These are phyloP conservation scores for Parsonsia alboflavescens DNA, from an alignment of 257 asterid species.

Conservation along the genomic window DNA sequence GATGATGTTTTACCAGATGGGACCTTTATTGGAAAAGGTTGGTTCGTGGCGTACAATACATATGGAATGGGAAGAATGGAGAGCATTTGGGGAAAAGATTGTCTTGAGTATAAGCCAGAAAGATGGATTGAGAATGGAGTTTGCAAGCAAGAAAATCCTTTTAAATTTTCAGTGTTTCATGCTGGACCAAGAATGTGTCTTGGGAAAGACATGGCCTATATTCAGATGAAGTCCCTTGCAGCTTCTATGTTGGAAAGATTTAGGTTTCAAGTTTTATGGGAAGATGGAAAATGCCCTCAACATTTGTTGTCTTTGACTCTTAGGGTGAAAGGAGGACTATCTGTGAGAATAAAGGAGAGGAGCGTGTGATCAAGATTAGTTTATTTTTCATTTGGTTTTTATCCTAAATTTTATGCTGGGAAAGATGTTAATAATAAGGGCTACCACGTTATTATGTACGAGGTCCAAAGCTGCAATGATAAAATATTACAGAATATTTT, in stretches of 20 bases:
- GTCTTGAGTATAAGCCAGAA: conserved; percentile 70
- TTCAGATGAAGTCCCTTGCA: conserved; percentile 84
- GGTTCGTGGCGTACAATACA: conserved; percentile 57
- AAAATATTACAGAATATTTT: too few relatives aligned
- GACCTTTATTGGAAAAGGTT: conserved; percentile 51
- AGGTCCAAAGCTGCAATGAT: too few relatives aligned
- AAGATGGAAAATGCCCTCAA: conserved; percentile 56
- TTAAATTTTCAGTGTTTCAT: conserved; percentile 68
- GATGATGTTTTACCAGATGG: conserved; percentile 80
- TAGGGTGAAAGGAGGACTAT: conserved; percentile 77
- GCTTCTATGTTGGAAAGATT: conserved; percentile 73
- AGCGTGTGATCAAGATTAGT: conserved; percentile 5
- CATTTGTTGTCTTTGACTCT: conserved; percentile 65
- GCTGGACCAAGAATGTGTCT: conserved; percentile 89
- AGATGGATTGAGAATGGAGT: conserved; percentile 84
- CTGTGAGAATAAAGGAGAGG: conserved; percentile 54
- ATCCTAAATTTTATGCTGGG: too few relatives aligned
- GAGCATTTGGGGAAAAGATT: conserved; percentile 74
- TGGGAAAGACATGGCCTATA: conserved; percentile 88
- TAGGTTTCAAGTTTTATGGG: conserved; percentile 38
- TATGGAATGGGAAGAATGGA: conserved; percentile 92
- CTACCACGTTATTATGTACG: too few relatives aligned
- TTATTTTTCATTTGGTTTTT: not conserved
- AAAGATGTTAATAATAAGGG: too few relatives aligned
- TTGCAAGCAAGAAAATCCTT: conserved; percentile 55